Evolutionary conservation across 225 moss, liverwort and hornwort species (phyloP).

Genomic region (Thuidium tamariscinum): DNA sequence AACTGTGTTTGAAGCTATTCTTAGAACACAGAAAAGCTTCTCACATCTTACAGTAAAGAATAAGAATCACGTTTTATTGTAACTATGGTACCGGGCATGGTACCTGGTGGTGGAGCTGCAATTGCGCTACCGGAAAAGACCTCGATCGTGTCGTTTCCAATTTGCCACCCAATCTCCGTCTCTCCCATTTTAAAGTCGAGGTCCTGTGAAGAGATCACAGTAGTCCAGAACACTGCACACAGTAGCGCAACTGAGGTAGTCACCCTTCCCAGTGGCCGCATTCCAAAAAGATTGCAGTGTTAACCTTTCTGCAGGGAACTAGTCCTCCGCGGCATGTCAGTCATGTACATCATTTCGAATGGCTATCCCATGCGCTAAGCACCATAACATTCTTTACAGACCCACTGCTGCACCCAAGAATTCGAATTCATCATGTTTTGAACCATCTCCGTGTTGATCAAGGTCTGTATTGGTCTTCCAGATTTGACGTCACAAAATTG

Average conservation of each 20-base stretch:
- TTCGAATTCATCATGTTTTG: not conserved
- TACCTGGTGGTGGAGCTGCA: constrained; percentile 1
- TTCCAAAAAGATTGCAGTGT: not conserved
- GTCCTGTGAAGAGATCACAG: not conserved
- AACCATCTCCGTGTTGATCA: not conserved
- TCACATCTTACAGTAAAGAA: not conserved
- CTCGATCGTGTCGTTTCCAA: not conserved
- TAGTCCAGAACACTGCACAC: constrained; percentile 7
- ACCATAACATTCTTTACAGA: not conserved
- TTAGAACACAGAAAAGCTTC: not conserved
- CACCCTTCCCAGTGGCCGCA: not conserved
- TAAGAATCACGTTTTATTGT: too few species aligned
- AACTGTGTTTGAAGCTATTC: not conserved
- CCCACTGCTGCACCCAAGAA: not conserved
- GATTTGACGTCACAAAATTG: not conserved
- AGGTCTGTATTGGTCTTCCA: not conserved
- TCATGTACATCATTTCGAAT: not conserved
- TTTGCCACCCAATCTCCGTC: not conserved
- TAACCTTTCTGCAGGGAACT: not conserved
- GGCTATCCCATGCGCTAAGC: not conserved
- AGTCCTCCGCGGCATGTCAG: not conserved
- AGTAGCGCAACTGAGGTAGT: constrained; percentile 2
- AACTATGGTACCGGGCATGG: not conserved
- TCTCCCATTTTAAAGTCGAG: not conserved
- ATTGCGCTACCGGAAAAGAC: not conserved